Evolutionary conservation across 129 eudicot genomes (phyloP), one percentile per base, ranked within the genome.

Genomic region (Helichrysum umbraculigerum): DNA sequence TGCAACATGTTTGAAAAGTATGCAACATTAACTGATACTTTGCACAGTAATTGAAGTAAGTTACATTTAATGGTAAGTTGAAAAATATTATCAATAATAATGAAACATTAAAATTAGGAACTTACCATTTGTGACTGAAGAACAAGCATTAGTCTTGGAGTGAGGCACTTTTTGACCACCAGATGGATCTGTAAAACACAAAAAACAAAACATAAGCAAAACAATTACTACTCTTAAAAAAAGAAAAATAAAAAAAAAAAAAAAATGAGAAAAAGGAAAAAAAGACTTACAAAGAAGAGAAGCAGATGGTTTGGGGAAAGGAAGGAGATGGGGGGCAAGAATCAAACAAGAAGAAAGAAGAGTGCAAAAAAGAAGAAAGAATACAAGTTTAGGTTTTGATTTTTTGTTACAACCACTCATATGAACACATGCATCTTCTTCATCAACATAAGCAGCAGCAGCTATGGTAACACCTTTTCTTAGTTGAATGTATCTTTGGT

Each of bases 91-190:
- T 41, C 47, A 41, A 16, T 29, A 58, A 21, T 60, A 16, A 47
- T 11, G 29, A 20, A 29, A 71, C 28, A 33, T n/a, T 34, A 10
- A 22, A 7, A 33, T 20, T 4, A 50, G 39, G 30, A 64, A 81
- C 87, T 72, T 17, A 93, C 98, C 98, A 81, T 89, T 85, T 67
- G 90, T 66, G 22, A 91, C 88, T 22, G 96, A 87, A 35, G 91
- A 88, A 73, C 98, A 93, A 60, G 74, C 78, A 75, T 86, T 57
- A 85, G 51, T 76, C 76, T 82, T 73, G 4, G 73, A 81, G 77
- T 72, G 79, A 60, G 75, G 19, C n/a, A 70, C 73, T n/a, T 72
- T 84, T 76, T 84, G 83, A 67, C 66, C 83, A 68, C 78, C 85
- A 73, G 78, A 58, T 58, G 97, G 85, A 87, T 86, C 99, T 94